Evolutionary conservation across 1,139 yeast species (phyloP), one percentile per base, ranked within the genome.

Genomic region (Suzukiozyma palmioleophila): DNA sequence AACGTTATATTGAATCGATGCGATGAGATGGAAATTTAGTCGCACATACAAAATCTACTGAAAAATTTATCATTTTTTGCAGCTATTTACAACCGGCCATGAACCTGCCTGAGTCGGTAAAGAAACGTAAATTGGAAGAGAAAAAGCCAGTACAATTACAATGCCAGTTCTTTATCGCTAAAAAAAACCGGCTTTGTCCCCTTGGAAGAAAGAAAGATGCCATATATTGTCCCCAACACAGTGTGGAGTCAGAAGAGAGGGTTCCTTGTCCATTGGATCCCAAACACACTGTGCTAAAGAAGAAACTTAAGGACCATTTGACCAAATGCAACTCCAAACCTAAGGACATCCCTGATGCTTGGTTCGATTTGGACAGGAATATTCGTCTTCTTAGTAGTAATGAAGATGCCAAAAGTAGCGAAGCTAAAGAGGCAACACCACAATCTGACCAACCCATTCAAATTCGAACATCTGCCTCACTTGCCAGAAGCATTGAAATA

Each of bases 241-340:
- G 69, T 57, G 57, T 53, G 13, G 45, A 46, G 12, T 53, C 47
- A 21, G 46, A 45, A 8, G 64, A 62, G 26, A 62, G 96, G 44
- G 70, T 89, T 0, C 78, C 82, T 3, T 89, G 97, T 59, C 90
- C 96, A 0, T 55, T 83, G 26, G 95, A 88, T 54, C 78, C 82
- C 0, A 69, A 76, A 5, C 97, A 89, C 57, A 74, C 84, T 0
- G 79, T 89, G 0, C 81, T 88, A 85, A 66, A 67, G 37, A 65
- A 70, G 33, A 80, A 77, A 39, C 55, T 87, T 35, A 58, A 64
- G 7, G 60, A 55, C 21, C 97, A 89, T 59, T 36, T 82, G 39
- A 64, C 61, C 41, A 80, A 77, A 51, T 89, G 97, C 57, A 80
- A 75, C 50, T 74, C 72, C 33, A 49, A 59, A 44, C 60, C 66